These are phyloP conservation scores for Trichoderma virens DNA, from an alignment of 495 filamentous ascomycete genomes.

Conservation along the genomic window DNA sequence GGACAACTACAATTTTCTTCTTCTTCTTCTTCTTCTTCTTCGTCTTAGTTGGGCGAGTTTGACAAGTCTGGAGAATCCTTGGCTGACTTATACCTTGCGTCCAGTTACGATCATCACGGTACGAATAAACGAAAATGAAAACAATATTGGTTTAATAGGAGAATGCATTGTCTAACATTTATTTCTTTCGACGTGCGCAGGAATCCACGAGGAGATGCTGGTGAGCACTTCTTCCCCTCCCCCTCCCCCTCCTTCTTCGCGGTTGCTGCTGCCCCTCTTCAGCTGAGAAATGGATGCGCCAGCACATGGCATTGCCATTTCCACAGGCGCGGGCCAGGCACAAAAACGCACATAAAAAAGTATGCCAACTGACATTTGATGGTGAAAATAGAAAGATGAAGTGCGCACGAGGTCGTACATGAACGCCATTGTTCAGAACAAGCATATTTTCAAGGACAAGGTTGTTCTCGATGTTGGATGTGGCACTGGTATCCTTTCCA, in stretches of 20 bases:
- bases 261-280: conserved; percentile 14
- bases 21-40: background rate
- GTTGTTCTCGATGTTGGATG: conserved; percentile 89
- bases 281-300: background rate
- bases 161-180: conserved; percentile 25
- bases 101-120: conserved; percentile 95
- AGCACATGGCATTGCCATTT: background rate
- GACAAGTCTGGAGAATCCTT: conserved; percentile 10
- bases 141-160: background rate
- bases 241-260: conserved; percentile 12
- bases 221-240: conserved; percentile 46
- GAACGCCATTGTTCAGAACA: conserved; percentile 91
- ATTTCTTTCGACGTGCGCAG: conserved; percentile 32
- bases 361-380: background rate
- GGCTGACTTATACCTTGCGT: conserved; percentile 23
- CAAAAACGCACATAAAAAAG: background rate
- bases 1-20: background rate
- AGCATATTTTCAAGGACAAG: conserved; percentile 84
- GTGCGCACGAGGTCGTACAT: conserved; percentile 92
- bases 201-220: conserved; percentile 98
- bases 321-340: conserved; percentile 8
- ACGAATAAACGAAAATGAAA: conserved; percentile 23
- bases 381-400: conserved; percentile 76
- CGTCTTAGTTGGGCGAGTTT: background rate
- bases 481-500: conserved; percentile 85